Conservation (phyloP, 495 filamentous ascomycete genomes). For the Aspergillus leporis region DNA sequence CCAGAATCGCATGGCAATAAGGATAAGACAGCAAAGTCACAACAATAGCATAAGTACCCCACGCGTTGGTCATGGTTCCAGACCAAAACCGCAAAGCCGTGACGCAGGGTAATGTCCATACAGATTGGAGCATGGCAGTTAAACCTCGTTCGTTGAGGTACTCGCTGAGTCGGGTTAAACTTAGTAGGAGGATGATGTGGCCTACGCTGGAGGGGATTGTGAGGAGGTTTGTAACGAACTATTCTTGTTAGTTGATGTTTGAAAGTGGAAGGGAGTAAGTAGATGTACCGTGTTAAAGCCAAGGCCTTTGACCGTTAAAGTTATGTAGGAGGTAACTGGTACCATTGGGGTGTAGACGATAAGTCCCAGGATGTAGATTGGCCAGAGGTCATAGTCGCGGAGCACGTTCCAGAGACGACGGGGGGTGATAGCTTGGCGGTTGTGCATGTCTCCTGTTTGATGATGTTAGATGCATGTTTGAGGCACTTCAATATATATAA, state of each 20-base stretch:
- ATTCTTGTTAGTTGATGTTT: background rate
- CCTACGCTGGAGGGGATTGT: slow-evolving; percentile 53
- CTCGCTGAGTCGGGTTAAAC: slow-evolving; percentile 45
- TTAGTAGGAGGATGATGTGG: slow-evolving; percentile 32
- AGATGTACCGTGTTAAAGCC: slow-evolving; percentile 49
- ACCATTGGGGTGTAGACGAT: slow-evolving; percentile 49
- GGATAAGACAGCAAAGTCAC: slow-evolving; percentile 54
- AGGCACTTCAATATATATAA: background rate
- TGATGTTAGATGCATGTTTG: background rate
- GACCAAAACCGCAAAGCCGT: slow-evolving; percentile 48
- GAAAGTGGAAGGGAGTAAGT: slow-evolving; percentile 11
- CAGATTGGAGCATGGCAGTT: slow-evolving; percentile 43
- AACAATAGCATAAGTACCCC: slow-evolving; percentile 53
- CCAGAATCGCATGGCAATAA: slow-evolving; percentile 62
- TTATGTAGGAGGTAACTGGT: slow-evolving; percentile 47
- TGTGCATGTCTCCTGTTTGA: slow-evolving; percentile 51
- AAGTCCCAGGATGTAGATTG: slow-evolving; percentile 54
- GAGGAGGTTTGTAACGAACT: slow-evolving; percentile 56
- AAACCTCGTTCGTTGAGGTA: slow-evolving; percentile 47
- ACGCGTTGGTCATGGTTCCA: slow-evolving; percentile 37
- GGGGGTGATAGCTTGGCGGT: slow-evolving; percentile 50
- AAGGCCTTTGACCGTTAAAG: slow-evolving; percentile 48
- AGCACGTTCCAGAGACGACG: slow-evolving; percentile 44
- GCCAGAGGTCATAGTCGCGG: slow-evolving; percentile 59
- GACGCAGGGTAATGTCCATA: slow-evolving; percentile 57